Base-by-base conservation (phyloP, 2,329 filamentous ascomycete genomes). In the Cadophora gregata region DNA sequence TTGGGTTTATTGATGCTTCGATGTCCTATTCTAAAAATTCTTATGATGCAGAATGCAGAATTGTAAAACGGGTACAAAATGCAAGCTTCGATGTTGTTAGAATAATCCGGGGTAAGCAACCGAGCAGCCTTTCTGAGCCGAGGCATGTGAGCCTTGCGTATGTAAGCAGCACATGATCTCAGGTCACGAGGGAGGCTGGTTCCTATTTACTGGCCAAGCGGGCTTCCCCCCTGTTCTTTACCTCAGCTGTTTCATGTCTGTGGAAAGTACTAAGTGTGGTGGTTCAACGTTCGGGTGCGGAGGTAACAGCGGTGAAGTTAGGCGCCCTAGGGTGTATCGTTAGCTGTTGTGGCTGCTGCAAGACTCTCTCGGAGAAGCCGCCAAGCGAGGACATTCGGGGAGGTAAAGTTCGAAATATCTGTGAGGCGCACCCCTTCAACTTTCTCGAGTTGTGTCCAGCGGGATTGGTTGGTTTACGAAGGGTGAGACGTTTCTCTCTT, bases 91-190 rank as follows among this genome's bases (percentile, higher is more conserved):
- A 36, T 62, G 27, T 62, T 62, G 59, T 24, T 38, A 33, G 56
- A 59, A 59, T 47, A 42, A 53, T 62, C 51, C 21, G 50, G 61
- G 51, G 61, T 42, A 33, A 27, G 48, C 25, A 38, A 21, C 27
- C 19, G 31, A 38, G n/a, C 25, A 42, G 14, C 38, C 38, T 19
- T 14, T 2, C 25, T n/a, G 50, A 45, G 50, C 61, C 61, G 61
- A 56, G 61, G 61, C 29, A 56, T 29, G 47, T 38, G 31, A 51
- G 45, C 21, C 45, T 61, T 36, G 47, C 27, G 48, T 9, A 27
- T 3, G 29, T 19, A 10, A 61, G 24, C 42, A 19, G 9, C 56
- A 47, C 56, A 36, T 45, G 56, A 31, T 25, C 3, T 4, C 27
- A 25, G 31, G 21, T 59, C 33, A 59, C 33, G 55, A 36, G 12